A percentile compares a stretch with the other conserved stretches of the same genome.
phyloP scores from a whole-genome alignment of 371 early-diverging fungal genomes.

The Phascolomyces articulosus region DNA sequence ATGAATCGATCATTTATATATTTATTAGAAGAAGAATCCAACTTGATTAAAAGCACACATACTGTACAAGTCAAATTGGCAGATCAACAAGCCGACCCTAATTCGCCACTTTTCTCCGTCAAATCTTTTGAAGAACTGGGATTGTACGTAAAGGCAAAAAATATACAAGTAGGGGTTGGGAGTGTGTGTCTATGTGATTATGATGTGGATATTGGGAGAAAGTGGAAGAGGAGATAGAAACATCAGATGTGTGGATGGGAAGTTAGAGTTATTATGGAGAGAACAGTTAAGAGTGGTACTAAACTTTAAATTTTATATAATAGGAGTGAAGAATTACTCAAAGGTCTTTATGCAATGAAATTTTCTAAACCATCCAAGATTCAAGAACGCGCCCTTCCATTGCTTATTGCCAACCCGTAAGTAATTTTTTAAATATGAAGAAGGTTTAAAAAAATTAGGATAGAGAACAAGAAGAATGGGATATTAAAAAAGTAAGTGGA shows the following conservation, averaged over 20 bases:
- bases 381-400: constrained; percentile 94
- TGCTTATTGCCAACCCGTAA: constrained; percentile 78
- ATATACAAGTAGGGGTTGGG: not conserved
- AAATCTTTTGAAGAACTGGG: constrained; percentile 81
- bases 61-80: constrained; percentile 83
- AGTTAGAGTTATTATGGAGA: not conserved
- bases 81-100: constrained; percentile 66
- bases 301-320: not conserved
- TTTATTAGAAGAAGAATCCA: constrained; percentile 2
- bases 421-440: constrained; percentile 5
- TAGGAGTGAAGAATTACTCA: constrained; percentile 75
- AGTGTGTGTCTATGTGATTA: too few species aligned
- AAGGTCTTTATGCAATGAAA: constrained; percentile 93
- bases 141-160: constrained; percentile 43
- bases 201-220: not conserved
- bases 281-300: too few species aligned
- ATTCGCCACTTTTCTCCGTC: constrained; percentile 78
- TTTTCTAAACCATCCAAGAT: constrained; percentile 94
- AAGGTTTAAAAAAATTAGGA: not conserved
- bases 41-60: constrained; percentile 60
- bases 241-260: not conserved
- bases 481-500: not conserved
- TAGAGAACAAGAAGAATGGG: not conserved
- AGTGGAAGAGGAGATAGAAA: not conserved
- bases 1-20: too few species aligned